A percentile compares a stretch with the other conserved stretches of the same genome.
phyloP scores from a whole-genome alignment of 805 yeast species.

The Teunomyces gatunensis region DNA sequence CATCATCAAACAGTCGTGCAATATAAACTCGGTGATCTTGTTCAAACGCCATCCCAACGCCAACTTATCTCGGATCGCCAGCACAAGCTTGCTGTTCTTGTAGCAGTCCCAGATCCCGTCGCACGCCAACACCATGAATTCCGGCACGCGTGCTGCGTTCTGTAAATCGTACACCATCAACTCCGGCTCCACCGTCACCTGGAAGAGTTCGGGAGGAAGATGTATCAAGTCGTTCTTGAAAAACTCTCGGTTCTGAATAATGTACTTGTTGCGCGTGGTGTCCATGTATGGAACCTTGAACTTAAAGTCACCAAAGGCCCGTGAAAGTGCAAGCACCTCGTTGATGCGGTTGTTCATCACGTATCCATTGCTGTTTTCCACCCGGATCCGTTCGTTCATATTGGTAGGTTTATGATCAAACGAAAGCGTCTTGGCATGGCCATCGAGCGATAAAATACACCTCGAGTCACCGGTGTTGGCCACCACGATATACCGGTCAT shows the following conservation, averaged over 20 bases:
- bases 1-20: constrained; percentile 66
- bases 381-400: constrained; percentile 44
- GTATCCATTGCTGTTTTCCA: constrained; percentile 41
- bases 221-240: constrained; percentile 27
- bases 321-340: constrained; percentile 41
- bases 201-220: constrained; percentile 43
- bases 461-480: constrained; percentile 81
- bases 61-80: constrained; percentile 55
- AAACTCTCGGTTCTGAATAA: constrained; percentile 19
- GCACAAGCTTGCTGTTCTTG: constrained; percentile 53
- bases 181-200: constrained; percentile 45
- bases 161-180: constrained; percentile 34
- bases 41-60: constrained; percentile 56
- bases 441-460: constrained; percentile 53
- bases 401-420: constrained; percentile 44
- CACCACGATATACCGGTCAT: constrained; percentile 44
- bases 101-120: constrained; percentile 50
- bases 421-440: constrained; percentile 50
- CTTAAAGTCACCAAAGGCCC: constrained; percentile 45
- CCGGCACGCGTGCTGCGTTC: constrained; percentile 20
- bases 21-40: constrained; percentile 54
- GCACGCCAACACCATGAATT: constrained; percentile 42
- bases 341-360: constrained; percentile 38
- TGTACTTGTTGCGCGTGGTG: constrained; percentile 27
- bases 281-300: constrained; percentile 40